Evolutionary conservation across 805 yeast genomes (phyloP), one percentile per base, ranked within the genome.

Genomic region (Kluyveromyces starmeri): DNA sequence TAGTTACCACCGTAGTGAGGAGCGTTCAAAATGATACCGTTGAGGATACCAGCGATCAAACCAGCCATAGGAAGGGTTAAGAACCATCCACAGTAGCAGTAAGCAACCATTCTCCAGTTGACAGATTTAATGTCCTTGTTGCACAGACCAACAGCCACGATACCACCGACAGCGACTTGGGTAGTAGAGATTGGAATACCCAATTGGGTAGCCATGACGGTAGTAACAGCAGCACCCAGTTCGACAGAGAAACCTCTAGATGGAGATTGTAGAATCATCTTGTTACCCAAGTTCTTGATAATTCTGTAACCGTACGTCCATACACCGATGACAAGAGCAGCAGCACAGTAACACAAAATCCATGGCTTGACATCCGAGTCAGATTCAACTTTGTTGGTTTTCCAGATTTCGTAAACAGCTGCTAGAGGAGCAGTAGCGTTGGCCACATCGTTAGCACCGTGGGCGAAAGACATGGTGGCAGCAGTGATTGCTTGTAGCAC

Each of bases 391-490:
- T 60, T 51, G 45, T 75, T 73, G 22, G 73, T 57, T 15, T 55
- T 55, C 85, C 86, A 80, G 17, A 75, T 64, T 27, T 65, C 57
- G 53, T 75, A 80, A 15, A 79, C 70, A 10, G 85, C 68, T 28
- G 85, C 62, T 46, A 78, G 64, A 21, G 89, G 88, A 44, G 85
- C 88, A 20, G 82, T 71, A 24, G 89, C 86, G 47, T 80, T 80
- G 32, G 85, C 70, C 42, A 81, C 78, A 59, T 80, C 89, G 51
- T 80, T 80, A 25, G 89, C 78, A 37, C 89, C 89, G 51, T 80
- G 89, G 5, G 88, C 83, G 56, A 81, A 78, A 2, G 88, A 79
- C 79, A 79, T 78, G 33, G 85, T 79, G 45, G 76, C 70, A 11
- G 89, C 88, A 27, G 88, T 79, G 42, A 79, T 58, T 34, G 75